Conservation (phyloP, 2,329 filamentous ascomycete genomes). For the Rhynchosporium graminicola region DNA sequence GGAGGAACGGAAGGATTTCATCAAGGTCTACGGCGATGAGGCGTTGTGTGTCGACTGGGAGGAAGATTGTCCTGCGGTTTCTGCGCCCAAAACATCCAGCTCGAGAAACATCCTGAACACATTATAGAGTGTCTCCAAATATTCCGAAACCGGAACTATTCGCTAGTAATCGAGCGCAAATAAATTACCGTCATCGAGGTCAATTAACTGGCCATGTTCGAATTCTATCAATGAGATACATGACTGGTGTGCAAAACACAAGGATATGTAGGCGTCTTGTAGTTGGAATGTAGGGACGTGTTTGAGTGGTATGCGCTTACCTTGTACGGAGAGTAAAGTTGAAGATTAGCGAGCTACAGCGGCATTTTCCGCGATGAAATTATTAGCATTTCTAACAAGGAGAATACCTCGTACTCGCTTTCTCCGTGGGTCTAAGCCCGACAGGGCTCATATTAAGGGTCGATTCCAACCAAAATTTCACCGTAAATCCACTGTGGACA, state of each 20-base stretch:
- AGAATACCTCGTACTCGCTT: constrained; percentile 21
- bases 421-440: no score
- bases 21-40: neutral
- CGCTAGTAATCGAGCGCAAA: constrained; percentile 21
- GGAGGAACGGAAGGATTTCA: constrained; percentile 3
- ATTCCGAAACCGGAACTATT: neutral
- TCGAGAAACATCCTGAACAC: constrained; percentile 19
- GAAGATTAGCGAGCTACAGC: constrained; percentile 23
- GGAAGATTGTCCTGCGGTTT: constrained; percentile 21
- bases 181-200: neutral
- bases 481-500: no score
- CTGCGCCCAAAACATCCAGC: constrained; percentile 24
- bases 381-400: constrained; percentile 19
- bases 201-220: neutral
- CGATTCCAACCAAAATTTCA: no score
- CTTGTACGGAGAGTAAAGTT: constrained; percentile 29
- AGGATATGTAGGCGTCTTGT: constrained; percentile 19
- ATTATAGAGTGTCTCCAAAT: constrained; percentile 9
- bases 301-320: constrained; percentile 27
- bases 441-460: no score
- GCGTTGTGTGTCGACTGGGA: constrained; percentile 9
- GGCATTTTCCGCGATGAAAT: constrained; percentile 17
- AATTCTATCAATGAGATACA: constrained; percentile 12
- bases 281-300: constrained; percentile 27
- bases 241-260: constrained; percentile 27